A percentile compares a stretch with the other conserved stretches of the same genome.
phyloP scores from a whole-genome alignment of 2,329 filamentous ascomycete genomes.

The Coniella vitis region DNA sequence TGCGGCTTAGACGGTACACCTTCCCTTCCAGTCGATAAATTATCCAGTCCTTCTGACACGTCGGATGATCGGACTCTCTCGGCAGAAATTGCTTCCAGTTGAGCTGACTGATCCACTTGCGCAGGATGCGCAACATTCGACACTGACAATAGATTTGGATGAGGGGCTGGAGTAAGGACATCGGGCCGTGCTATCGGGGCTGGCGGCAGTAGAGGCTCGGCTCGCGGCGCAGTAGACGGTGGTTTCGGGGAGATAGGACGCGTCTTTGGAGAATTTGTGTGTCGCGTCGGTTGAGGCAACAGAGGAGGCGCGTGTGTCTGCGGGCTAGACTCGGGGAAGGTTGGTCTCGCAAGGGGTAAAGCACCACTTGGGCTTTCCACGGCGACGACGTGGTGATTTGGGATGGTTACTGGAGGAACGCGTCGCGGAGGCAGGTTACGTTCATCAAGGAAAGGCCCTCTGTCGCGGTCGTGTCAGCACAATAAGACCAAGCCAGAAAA shows the following conservation, averaged over 20 bases:
- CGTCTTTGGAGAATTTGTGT: background rate
- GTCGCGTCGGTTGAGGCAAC: background rate
- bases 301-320: background rate
- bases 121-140: background rate
- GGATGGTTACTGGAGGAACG: conserved; percentile 14
- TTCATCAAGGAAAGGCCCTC: conserved; percentile 16
- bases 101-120: background rate
- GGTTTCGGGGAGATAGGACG: conserved; percentile 4
- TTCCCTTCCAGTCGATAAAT: conserved; percentile 6
- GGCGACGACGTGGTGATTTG: conserved; percentile 1
- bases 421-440: conserved; percentile 14
- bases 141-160: background rate
- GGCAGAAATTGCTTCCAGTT: background rate
- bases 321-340: background rate
- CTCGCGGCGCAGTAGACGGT: background rate
- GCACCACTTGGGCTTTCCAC: background rate
- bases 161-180: background rate
- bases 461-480: conserved; percentile 19
- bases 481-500: conserved; percentile 16
- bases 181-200: background rate
- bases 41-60: background rate
- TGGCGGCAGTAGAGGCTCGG: background rate
- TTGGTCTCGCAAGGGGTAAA: background rate
- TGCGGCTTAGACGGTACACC: conserved; percentile 10
- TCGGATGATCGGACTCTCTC: background rate